A percentile compares a stretch with the other conserved stretches of the same genome.
Evolutionary conservation across 1,284 basidiomycete genomes (phyloP).

Genomic region (Boletellus sp.): DNA sequence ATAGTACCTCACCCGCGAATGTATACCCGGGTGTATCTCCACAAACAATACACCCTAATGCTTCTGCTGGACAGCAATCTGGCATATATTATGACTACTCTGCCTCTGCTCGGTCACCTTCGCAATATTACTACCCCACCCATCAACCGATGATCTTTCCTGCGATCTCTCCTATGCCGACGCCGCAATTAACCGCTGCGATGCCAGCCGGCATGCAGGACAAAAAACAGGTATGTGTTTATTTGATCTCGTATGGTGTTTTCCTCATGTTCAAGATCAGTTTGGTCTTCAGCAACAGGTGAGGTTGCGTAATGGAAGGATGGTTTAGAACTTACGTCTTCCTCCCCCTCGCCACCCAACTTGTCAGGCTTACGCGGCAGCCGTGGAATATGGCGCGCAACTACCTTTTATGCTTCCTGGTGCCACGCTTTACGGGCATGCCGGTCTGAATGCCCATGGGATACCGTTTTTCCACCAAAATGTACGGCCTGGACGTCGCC

Average conservation of each 20-base stretch:
- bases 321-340: constrained; percentile 36
- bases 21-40: constrained; percentile 48
- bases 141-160: constrained; percentile 59
- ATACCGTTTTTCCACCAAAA: constrained; percentile 40
- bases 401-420: constrained; percentile 46
- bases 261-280: constrained; percentile 29
- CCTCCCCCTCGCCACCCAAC: constrained; percentile 27
- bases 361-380: constrained; percentile 40
- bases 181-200: constrained; percentile 42
- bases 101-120: constrained; percentile 43
- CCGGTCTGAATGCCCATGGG: constrained; percentile 30
- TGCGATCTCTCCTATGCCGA: constrained; percentile 51
- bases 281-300: constrained; percentile 52
- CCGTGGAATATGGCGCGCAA: constrained; percentile 48
- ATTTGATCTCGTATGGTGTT: constrained; percentile 1
- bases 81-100: constrained; percentile 60
- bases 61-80: constrained; percentile 46
- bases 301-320: constrained; percentile 37
- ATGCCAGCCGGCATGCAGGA: constrained; percentile 44
- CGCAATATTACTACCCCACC: constrained; percentile 60
- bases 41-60: constrained; percentile 44
- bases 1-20: constrained; percentile 40
- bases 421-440: constrained; percentile 40
- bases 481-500: constrained; percentile 41
- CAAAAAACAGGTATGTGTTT: constrained; percentile 57